Conservation (phyloP, 352 stramenopile genomes). For the Aphanomyces astaci region DNA sequence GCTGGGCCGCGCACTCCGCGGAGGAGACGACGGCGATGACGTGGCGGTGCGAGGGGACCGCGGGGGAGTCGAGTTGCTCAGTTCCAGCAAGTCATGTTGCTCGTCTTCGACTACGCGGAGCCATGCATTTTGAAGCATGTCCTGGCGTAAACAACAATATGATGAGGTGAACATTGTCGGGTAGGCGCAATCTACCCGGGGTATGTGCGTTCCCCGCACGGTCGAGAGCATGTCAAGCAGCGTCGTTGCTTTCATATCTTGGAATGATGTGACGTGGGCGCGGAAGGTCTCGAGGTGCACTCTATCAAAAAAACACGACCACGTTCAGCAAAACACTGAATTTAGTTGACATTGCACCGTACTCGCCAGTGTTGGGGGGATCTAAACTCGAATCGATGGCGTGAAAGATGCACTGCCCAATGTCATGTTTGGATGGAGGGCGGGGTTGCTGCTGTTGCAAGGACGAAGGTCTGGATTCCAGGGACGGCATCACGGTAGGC, state of each 20-base stretch:
- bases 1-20: not conserved
- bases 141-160: not conserved
- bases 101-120: conserved; percentile 16
- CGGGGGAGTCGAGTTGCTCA: conserved; percentile 15
- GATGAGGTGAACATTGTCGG: not conserved
- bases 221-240: conserved; percentile 15
- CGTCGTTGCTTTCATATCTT: conserved; percentile 18
- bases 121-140: conserved; percentile 17
- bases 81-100: conserved; percentile 6
- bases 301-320: not conserved
- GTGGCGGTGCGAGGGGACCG: conserved; percentile 3
- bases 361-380: not conserved
- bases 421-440: not conserved
- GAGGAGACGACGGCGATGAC: not conserved
- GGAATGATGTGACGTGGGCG: not conserved
- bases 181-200: not conserved
- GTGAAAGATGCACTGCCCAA: not conserved
- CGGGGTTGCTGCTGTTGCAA: not conserved
- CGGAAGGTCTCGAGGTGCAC: conserved; percentile 11
- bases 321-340: not conserved
- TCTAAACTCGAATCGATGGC: conserved; percentile 8
- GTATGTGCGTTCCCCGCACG: not conserved
- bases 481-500: not conserved
- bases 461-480: not conserved
- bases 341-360: not conserved